Evolutionary conservation across 2,329 filamentous ascomycete species (phyloP).

Genomic region (Tolypocladium pustulatum): DNA sequence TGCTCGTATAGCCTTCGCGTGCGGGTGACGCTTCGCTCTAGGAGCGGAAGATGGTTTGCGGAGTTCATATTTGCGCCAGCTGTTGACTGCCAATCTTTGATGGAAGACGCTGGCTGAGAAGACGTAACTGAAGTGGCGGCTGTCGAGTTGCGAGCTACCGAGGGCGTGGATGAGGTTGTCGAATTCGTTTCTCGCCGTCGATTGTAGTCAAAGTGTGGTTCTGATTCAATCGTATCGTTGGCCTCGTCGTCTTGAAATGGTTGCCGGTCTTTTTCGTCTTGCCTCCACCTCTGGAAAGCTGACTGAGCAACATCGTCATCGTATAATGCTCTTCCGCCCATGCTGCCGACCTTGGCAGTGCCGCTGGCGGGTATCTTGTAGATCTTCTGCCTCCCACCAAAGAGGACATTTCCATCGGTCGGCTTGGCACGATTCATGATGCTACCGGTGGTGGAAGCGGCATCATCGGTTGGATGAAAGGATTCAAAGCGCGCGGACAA

Average conservation of each 20-base stretch:
- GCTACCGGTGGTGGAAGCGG: constrained; percentile 52
- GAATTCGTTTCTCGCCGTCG: constrained; percentile 79
- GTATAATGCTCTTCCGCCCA: constrained; percentile 65
- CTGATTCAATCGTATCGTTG: constrained; percentile 28
- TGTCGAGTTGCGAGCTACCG: constrained; percentile 65
- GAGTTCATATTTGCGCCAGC: constrained; percentile 24
- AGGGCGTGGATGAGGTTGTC: constrained; percentile 61
- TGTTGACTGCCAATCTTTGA: constrained; percentile 38
- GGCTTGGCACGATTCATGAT: constrained; percentile 80
- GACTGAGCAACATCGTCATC: constrained; percentile 79
- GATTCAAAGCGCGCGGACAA: constrained; percentile 53
- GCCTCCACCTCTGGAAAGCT: constrained; percentile 68
- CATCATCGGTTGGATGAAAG: constrained; percentile 60
- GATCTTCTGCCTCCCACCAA: constrained; percentile 91
- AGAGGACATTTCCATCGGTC: constrained; percentile 82
- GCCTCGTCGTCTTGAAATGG: constrained; percentile 27
- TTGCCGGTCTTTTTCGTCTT: constrained; percentile 47
- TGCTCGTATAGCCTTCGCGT: constrained; percentile 73
- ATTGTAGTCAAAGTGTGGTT: constrained; percentile 51
- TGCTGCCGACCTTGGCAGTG: constrained; percentile 32
- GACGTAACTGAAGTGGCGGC: constrained; percentile 84
- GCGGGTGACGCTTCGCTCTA: constrained; percentile 60
- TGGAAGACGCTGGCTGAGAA: constrained; percentile 42
- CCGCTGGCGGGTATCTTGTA: constrained; percentile 64
- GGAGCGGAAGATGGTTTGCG: constrained; percentile 24